Evolutionary conservation across 192 early-diverging fungal species (phyloP), one percentile per base, ranked within the genome.

Genomic region (Phlyctochytrium arcticum): DNA sequence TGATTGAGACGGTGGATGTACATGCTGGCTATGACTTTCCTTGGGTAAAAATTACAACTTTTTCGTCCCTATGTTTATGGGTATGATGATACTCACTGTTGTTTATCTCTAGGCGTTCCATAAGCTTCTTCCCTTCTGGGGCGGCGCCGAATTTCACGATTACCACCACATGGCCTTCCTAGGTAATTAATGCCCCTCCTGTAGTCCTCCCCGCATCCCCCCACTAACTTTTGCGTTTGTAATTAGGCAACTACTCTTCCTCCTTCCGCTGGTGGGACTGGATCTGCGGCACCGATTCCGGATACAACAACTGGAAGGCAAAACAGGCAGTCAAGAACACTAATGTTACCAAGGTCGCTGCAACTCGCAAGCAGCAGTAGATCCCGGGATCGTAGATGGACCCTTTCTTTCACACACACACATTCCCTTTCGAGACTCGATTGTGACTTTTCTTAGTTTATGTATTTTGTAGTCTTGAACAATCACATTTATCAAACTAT

Each of bases 21-120:
- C 95, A 98, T 75, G 92, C 90, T 35, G 95, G 95, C 2, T 98
- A 98, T 68, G 92, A 95, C 64, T 98, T 95, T 67, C 95, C 95
- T 74, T 94, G 93, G 92, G 90, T 90, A 56, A 92, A 92, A 10
- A 84, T 88, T 15, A 92, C 92, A 63, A 27, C 34, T 1, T 3
- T 35, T 57, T 30, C 55, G 34, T 35, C 27, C 15, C 15, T 15
- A 57, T 12, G 8, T 6, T 15, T 21, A 3, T 27, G 50, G 2
- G 26, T n/a, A n/a, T n/a, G n/a, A n/a, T n/a, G n/a, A 23, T 1
- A 12, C 55, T 57, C 4, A 37, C 35, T 36, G 15, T 15, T 36
- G 15, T 19, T 36, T 57, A 21, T 10, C 17, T 17, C 17, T 10
- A 66, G 64, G 55, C 64, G 6, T 31, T 66, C 30, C 64, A 66